Conservation (phyloP, 2,329 filamentous ascomycete genomes). For the Calonectria ilicicola region DNA sequence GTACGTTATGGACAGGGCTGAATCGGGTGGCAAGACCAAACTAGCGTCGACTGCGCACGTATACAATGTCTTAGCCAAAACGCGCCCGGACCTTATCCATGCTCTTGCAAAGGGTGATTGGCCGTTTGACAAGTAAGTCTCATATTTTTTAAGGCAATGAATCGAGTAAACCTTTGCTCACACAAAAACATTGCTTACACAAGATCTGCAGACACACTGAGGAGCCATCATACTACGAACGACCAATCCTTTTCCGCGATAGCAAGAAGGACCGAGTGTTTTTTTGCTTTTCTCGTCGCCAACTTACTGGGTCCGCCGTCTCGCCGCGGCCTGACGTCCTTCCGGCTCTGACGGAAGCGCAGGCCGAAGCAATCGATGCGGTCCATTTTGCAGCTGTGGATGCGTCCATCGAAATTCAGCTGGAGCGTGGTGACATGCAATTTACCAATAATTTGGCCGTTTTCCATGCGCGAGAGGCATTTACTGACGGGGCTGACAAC, state of each 20-base stretch:
- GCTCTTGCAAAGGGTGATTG: slow-evolving; percentile 43
- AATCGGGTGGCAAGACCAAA: not conserved
- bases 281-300: slow-evolving; percentile 52
- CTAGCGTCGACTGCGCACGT: not conserved
- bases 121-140: not conserved
- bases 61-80: not conserved
- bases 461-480: slow-evolving; percentile 63
- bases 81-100: not conserved
- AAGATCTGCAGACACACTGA: not conserved
- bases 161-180: not conserved
- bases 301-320: slow-evolving; percentile 67
- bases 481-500: slow-evolving; percentile 55
- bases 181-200: too few species aligned
- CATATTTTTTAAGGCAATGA: not conserved
- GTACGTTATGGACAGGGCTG: slow-evolving; percentile 58
- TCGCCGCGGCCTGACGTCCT: slow-evolving; percentile 64
- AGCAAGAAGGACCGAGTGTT: not conserved
- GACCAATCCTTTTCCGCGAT: not conserved
- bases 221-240: not conserved
- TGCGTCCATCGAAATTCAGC: slow-evolving; percentile 56
- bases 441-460: slow-evolving; percentile 66
- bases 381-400: slow-evolving; percentile 61
- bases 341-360: slow-evolving; percentile 65
- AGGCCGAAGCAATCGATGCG: slow-evolving; percentile 64
- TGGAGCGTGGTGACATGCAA: slow-evolving; percentile 63